These are phyloP conservation scores for Colletotrichum sp. DNA, from an alignment of 2,329 filamentous ascomycete species.

Conservation along the genomic window DNA sequence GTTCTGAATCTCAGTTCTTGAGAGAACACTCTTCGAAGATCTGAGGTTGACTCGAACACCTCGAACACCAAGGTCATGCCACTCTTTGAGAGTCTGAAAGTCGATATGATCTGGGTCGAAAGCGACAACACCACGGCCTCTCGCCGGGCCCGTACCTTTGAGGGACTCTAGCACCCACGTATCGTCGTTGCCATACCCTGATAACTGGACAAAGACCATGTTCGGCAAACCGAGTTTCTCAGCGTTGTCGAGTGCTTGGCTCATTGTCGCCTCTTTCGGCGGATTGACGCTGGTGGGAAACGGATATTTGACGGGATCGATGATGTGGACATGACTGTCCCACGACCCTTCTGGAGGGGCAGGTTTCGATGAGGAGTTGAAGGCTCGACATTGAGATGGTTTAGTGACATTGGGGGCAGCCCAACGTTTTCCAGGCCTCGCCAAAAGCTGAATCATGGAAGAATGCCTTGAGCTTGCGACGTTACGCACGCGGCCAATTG, in stretches of 20 bases:
- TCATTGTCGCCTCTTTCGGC: accelerated
- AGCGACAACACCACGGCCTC: neutral
- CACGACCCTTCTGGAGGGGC: neutral
- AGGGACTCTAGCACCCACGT: neutral
- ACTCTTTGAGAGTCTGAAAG: neutral
- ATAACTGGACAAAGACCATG: neutral
- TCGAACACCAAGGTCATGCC: neutral
- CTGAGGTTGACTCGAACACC: neutral
- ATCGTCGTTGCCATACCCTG: neutral
- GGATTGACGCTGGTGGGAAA: neutral
- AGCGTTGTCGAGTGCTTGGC: neutral
- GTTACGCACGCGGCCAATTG: neutral
- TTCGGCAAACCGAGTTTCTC: neutral
- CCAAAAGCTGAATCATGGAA: neutral
- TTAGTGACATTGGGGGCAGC: accelerated
- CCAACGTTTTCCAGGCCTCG: neutral
- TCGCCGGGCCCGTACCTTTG: accelerated
- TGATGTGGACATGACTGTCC: neutral
- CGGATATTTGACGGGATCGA: neutral
- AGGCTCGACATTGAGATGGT: neutral
- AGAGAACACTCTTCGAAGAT: neutral
- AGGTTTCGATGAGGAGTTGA: accelerated
- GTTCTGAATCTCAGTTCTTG: neutral
- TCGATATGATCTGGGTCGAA: neutral
- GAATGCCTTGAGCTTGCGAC: neutral